Evolutionary conservation across 768 basidiomycete genomes (phyloP).

Genomic region (Mycena pura): DNA sequence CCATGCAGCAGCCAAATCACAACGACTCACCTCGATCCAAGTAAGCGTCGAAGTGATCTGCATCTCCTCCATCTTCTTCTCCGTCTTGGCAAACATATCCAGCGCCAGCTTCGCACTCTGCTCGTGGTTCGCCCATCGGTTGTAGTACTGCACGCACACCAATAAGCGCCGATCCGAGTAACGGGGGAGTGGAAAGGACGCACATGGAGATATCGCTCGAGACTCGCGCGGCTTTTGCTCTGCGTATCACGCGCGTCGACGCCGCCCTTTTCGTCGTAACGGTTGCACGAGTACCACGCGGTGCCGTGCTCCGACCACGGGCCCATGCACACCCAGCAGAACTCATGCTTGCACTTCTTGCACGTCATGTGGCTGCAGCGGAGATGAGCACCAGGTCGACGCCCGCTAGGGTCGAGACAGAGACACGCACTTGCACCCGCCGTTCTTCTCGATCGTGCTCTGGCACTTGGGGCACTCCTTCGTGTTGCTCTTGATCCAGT

Average conservation of each 20-base stretch:
- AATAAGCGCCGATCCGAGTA: background rate
- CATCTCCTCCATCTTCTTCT: conserved; percentile 99
- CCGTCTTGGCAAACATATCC: conserved; percentile 92
- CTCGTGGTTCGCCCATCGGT: conserved; percentile 99
- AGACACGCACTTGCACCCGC: conserved; percentile 94
- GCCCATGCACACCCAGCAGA: conserved; percentile 99
- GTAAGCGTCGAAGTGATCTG: conserved; percentile 90
- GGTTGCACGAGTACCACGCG: conserved; percentile 97
- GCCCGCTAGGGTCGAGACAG: conserved; percentile 8
- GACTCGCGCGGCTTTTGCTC: conserved; percentile 84
- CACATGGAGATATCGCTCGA: conserved; percentile 96
- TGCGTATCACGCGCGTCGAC: conserved; percentile 91
- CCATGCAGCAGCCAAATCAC: background rate
- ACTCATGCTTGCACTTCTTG: conserved; percentile 98
- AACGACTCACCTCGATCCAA: conserved; percentile 85
- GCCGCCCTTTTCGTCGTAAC: conserved; percentile 92
- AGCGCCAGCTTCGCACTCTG: conserved; percentile 97
- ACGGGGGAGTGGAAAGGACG: conserved; percentile 37
- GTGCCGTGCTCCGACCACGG: conserved; percentile 98
- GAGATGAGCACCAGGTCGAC: conserved; percentile 17
- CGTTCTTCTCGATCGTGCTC: conserved; percentile 99
- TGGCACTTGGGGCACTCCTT: conserved; percentile 97
- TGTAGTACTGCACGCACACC: conserved; percentile 92
- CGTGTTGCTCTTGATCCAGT: conserved; percentile 99
- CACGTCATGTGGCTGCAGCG: conserved; percentile 94